These are phyloP conservation scores for Pyricularia grisea DNA, from an alignment of 2,329 filamentous ascomycete genomes.

Conservation along the genomic window DNA sequence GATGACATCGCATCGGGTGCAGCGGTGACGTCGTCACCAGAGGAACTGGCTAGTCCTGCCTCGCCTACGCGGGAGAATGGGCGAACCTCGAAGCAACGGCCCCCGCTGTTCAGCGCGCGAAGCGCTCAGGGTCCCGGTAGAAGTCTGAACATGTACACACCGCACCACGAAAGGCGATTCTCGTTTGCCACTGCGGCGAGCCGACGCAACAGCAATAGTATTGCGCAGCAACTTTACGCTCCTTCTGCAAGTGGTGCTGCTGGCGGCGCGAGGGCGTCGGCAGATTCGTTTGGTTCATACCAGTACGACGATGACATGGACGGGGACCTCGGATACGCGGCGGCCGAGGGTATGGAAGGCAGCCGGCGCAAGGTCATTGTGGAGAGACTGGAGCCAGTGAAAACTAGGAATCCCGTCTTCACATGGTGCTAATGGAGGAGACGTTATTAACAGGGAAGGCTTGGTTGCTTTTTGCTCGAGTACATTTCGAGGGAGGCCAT, in stretches of 20 bases:
- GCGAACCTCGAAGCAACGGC: conserved; percentile 10
- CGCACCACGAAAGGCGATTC: conserved; percentile 41
- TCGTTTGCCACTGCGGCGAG: conserved; percentile 40
- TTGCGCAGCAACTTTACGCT: conserved; percentile 43
- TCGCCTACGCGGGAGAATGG: neutral
- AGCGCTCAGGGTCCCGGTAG: conserved; percentile 33
- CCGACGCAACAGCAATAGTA: conserved; percentile 37
- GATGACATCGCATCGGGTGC: conserved; percentile 2
- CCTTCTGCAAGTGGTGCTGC: conserved; percentile 13
- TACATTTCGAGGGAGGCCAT: neutral
- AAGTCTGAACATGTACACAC: conserved; percentile 31
- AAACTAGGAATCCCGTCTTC: conserved; percentile 91
- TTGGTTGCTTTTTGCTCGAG: neutral
- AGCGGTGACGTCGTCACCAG: conserved; percentile 1
- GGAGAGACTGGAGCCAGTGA: conserved; percentile 89
- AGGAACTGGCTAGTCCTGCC: conserved; percentile 1
- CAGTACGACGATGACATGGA: conserved; percentile 62
- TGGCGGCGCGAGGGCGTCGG: conserved; percentile 8
- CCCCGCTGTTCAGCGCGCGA: conserved; percentile 11
- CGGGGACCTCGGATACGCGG: conserved; percentile 89
- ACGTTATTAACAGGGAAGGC: neutral
- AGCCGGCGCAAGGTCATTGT: conserved; percentile 92
- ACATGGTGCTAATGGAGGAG: conserved; percentile 71
- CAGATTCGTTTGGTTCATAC: conserved; percentile 20
- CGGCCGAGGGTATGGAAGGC: conserved; percentile 87